phyloP scores from a whole-genome alignment of 2,329 filamentous ascomycete species.

The Cladophialophora bantiana region DNA sequence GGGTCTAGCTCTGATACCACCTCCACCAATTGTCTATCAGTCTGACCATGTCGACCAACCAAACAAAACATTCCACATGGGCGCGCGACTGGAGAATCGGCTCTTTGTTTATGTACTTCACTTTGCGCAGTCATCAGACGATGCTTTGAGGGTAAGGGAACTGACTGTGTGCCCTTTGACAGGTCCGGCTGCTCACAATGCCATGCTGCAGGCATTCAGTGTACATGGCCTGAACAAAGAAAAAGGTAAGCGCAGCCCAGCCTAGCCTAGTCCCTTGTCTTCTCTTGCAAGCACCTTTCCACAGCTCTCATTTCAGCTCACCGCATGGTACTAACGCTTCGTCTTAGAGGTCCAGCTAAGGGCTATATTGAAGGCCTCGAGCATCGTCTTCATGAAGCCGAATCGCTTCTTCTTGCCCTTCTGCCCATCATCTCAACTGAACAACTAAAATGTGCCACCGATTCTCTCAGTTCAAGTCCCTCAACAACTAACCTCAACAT shows the following conservation, averaged over 20 bases:
- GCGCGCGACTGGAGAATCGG: conserved; percentile 5
- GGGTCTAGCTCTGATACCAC: conserved; percentile 2
- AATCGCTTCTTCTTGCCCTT: conserved; percentile 49
- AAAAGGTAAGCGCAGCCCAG: conserved; percentile 30
- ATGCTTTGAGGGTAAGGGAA: background rate
- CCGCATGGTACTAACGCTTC: conserved; percentile 8
- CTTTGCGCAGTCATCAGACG: conserved; percentile 6
- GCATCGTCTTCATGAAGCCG: conserved; percentile 52
- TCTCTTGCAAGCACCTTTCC: background rate
- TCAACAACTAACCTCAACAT: conserved; percentile 10
- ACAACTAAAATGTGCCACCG: conserved; percentile 44
- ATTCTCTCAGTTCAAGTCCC: conserved; percentile 19
- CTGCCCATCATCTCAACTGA: conserved; percentile 46
- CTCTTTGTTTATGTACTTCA: conserved; percentile 13
- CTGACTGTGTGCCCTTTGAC: conserved; percentile 21
- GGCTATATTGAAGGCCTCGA: conserved; percentile 56
- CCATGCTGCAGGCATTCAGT: conserved; percentile 34
- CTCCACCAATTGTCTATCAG: conserved; percentile 16
- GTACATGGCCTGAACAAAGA: conserved; percentile 39
- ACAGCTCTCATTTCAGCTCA: background rate
- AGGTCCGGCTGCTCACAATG: conserved; percentile 39
- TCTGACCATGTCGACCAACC: background rate
- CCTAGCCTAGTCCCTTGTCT: background rate
- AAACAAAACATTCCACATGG: background rate
- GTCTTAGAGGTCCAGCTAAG: conserved; percentile 54